phyloP scores from a whole-genome alignment of 768 basidiomycete species.

The Cyclocybe aegerita region DNA sequence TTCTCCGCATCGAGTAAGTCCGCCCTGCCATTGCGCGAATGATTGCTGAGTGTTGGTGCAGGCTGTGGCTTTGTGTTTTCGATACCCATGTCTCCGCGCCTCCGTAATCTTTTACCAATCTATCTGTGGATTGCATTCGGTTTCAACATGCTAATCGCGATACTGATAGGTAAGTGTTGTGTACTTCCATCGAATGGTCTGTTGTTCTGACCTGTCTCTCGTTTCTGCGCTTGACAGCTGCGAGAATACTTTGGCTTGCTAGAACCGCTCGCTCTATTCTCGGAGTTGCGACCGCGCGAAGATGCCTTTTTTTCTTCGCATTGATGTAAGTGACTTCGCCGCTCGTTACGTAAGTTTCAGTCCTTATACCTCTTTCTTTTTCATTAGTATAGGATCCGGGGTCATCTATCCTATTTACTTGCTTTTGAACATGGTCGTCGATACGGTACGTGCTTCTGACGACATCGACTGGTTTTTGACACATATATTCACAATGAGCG shows the following conservation, averaged over 20 bases:
- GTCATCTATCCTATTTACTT: slow-evolving; percentile 17
- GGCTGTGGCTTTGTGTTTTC: slow-evolving; percentile 19
- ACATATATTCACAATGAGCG: neutral
- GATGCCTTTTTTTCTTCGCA: slow-evolving; percentile 11
- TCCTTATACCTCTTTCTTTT: neutral
- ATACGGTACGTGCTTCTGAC: slow-evolving; percentile 7
- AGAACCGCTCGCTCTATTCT: slow-evolving; percentile 12
- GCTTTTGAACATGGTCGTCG: slow-evolving; percentile 14
- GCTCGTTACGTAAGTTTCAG: neutral
- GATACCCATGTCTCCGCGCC: slow-evolving; percentile 5
- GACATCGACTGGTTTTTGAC: neutral
- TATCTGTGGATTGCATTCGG: slow-evolving; percentile 22
- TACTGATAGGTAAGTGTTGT: slow-evolving; percentile 14
- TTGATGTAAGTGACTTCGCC: slow-evolving; percentile 10
- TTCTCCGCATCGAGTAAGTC: slow-evolving; percentile 14
- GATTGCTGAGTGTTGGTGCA: neutral
- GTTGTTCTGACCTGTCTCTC: neutral
- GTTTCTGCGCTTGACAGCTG: slow-evolving; percentile 3
- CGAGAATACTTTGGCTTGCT: slow-evolving; percentile 15
- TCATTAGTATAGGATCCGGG: slow-evolving; percentile 20
- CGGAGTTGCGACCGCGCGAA: slow-evolving; percentile 12
- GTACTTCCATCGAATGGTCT: neutral
- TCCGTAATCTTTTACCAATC: slow-evolving; percentile 7
- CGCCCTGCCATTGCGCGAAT: neutral
- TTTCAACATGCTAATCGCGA: slow-evolving; percentile 17